Conservation (phyloP, 2,329 filamentous ascomycete genomes). For the Macrophomina tecta region DNA sequence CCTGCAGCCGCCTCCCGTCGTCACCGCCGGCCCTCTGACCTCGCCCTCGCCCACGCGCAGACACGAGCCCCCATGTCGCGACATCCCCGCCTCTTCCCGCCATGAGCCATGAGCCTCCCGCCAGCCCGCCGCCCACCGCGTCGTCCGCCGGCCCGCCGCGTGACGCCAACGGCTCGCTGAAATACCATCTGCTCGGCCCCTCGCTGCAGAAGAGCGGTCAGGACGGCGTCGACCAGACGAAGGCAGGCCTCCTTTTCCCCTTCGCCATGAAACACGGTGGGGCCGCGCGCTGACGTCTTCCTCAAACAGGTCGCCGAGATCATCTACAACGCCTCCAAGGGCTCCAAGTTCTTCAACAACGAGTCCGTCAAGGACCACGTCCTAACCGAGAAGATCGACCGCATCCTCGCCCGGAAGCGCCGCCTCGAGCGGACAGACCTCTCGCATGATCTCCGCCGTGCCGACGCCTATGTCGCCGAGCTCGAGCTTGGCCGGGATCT, state of each 20-base stretch:
- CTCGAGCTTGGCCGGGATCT: slow-evolving; percentile 81
- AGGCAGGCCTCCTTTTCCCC: slow-evolving; percentile 55
- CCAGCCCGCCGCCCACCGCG: neutral
- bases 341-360: slow-evolving; percentile 93
- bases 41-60: neutral
- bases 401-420: slow-evolving; percentile 75
- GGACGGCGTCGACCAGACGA: slow-evolving; percentile 88
- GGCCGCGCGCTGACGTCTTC: slow-evolving; percentile 15
- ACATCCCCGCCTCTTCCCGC: slow-evolving; percentile 17
- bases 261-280: slow-evolving; percentile 1
- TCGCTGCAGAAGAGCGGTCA: slow-evolving; percentile 94
- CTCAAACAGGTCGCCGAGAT: slow-evolving; percentile 78
- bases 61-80: slow-evolving; percentile 21
- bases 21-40: slow-evolving; percentile 9
- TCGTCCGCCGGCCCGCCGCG: neutral
- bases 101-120: slow-evolving; percentile 26
- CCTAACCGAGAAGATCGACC: slow-evolving; percentile 84
- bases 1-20: slow-evolving; percentile 18
- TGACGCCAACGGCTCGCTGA: slow-evolving; percentile 60
- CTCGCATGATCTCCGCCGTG: slow-evolving; percentile 72
- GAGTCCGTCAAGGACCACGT: slow-evolving; percentile 83
- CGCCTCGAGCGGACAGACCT: slow-evolving; percentile 79
- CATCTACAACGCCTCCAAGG: slow-evolving; percentile 96
- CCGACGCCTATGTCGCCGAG: slow-evolving; percentile 80
- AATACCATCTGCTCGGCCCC: slow-evolving; percentile 87